These are phyloP conservation scores for Aspergillus baeticus DNA, from an alignment of 495 filamentous ascomycete genomes.

Conservation along the genomic window DNA sequence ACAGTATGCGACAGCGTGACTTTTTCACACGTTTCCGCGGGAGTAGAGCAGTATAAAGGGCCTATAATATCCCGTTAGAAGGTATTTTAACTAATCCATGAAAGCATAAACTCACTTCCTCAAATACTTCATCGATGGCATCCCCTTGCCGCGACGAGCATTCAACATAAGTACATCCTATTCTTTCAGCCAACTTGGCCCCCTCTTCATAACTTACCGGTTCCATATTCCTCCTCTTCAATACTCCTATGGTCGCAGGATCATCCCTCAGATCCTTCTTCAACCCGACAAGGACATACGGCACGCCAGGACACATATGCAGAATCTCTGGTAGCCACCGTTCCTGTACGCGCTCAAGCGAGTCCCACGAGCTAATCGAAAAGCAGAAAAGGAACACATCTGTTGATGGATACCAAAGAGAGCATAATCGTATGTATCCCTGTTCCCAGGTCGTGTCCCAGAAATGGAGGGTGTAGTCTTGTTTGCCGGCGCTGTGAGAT, in stretches of 20 bases:
- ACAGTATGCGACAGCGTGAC: no score
- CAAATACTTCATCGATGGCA: no score
- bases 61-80: no score
- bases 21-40: no score
- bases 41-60: no score
- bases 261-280: neutral
- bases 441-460: neutral
- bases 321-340: neutral
- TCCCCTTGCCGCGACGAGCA: no score
- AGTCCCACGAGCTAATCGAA: neutral
- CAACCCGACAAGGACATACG: neutral
- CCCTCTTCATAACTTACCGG: no score
- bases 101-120: no score
- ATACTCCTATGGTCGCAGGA: neutral
- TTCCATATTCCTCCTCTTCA: no score
- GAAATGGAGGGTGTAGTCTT: neutral
- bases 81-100: no score
- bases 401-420: neutral
- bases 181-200: no score
- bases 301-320: neutral
- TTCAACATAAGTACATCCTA: no score
- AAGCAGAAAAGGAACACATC: conserved; percentile 1
- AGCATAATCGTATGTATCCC: neutral
- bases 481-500: neutral
- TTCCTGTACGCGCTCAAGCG: neutral